Evolutionary conservation across 1,284 basidiomycete species (phyloP), one percentile per base, ranked within the genome.

Genomic region (Fomitopsis pinicola): DNA sequence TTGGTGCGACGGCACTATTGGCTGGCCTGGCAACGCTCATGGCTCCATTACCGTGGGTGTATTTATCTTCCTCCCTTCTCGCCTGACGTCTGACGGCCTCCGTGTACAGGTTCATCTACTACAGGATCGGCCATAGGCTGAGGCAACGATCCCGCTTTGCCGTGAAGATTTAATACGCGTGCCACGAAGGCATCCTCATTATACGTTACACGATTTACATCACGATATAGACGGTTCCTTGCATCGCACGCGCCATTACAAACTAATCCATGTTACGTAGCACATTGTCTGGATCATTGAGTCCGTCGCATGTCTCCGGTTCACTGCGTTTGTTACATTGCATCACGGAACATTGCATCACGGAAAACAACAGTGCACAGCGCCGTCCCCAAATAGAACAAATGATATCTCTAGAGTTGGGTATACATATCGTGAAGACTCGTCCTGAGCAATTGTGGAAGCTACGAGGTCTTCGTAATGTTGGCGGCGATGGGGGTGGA

Each of bases 1-100:
- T 89, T 0, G 91, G 92, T 8, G 91, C 89, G 0, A 88, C 87
- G 0, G 87, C 86, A 10, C 76, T 94, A n/a, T 73, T 94, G 6
- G 92, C 86, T 0, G 89, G 90, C 7, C 70, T 94, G 35, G 81
- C 86, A 55, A 80, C 85, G 6, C 63, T 87, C 22, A 84, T 91
- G 81, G 80, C 84, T 0, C 92, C 92, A 0, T 72, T 93, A 30
- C 92, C 92, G 77, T 88, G 62, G 74, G 86, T 80, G 3, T 2
- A 22, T 8, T n/a, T 1, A 15, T 10, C 35, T 12, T 14, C 9
- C 7, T 30, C 1, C n/a, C 15, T 50, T 42, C 22, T 10, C 5
- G 10, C 36, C 14, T 33, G n/a, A 19, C 30, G 10, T 22, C 26
- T 52, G 57, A 30, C 9, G 19, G 35, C 12, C 15, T 53, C 44